Evolutionary conservation across 2,329 filamentous ascomycete species (phyloP).

Genomic region (Colletotrichum aenigma): DNA sequence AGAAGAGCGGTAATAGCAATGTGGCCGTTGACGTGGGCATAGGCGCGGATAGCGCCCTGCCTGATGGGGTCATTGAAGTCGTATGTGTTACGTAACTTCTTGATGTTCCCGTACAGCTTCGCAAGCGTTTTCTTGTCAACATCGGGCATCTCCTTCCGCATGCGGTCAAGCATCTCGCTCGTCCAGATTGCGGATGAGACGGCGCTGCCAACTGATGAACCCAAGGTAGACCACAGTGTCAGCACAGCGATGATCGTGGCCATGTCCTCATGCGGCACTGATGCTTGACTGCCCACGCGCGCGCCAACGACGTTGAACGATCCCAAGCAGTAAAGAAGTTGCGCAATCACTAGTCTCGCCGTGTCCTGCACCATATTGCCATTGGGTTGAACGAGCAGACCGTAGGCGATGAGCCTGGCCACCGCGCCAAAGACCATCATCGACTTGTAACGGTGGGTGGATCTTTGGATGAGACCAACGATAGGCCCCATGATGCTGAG

Average conservation of each 20-base stretch:
- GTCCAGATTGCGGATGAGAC: slow-evolving; percentile 42
- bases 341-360: slow-evolving; percentile 34
- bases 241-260: slow-evolving; percentile 40
- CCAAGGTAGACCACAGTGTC: slow-evolving; percentile 43
- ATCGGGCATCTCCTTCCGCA: slow-evolving; percentile 33
- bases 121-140: slow-evolving; percentile 26
- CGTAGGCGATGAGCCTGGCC: slow-evolving; percentile 39
- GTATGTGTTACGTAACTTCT: slow-evolving; percentile 33
- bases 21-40: slow-evolving; percentile 36
- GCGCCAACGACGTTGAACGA: slow-evolving; percentile 42
- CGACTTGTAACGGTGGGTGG: slow-evolving; percentile 45
- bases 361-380: slow-evolving; percentile 36
- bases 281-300: slow-evolving; percentile 43
- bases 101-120: slow-evolving; percentile 39
- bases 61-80: slow-evolving; percentile 35
- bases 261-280: slow-evolving; percentile 46
- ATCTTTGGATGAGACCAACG: slow-evolving; percentile 36
- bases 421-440: slow-evolving; percentile 41
- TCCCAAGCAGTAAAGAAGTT: slow-evolving; percentile 40
- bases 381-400: slow-evolving; percentile 32
- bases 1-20: slow-evolving; percentile 35
- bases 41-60: slow-evolving; percentile 40
- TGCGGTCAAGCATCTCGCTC: slow-evolving; percentile 37
- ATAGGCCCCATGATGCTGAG: slow-evolving; percentile 40
- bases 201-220: slow-evolving; percentile 41